Conservation (phyloP, 2,329 filamentous ascomycete species). For the Aureobasidium sp. region DNA sequence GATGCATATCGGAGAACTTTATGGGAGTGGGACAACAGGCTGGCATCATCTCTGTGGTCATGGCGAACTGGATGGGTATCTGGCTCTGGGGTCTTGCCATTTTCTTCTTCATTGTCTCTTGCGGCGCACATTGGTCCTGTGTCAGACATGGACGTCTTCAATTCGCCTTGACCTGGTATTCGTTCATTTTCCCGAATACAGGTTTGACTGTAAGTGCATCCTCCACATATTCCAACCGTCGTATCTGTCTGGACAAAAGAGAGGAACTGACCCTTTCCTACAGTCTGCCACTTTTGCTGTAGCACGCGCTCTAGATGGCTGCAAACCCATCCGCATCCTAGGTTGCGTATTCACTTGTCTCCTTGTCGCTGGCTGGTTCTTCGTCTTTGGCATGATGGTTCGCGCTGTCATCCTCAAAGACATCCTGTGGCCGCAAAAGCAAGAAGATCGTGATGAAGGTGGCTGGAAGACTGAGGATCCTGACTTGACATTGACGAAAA, state of each 20-base stretch:
- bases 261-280: background rate
- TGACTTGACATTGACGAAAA: background rate
- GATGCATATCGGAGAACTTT: slow-evolving; percentile 45
- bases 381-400: slow-evolving; percentile 65
- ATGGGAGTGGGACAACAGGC: slow-evolving; percentile 51
- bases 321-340: slow-evolving; percentile 53
- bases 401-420: slow-evolving; percentile 58
- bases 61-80: slow-evolving; percentile 58
- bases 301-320: slow-evolving; percentile 43
- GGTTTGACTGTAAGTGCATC: slow-evolving; percentile 28
- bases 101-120: slow-evolving; percentile 76
- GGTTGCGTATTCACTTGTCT: slow-evolving; percentile 61
- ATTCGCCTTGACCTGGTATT: slow-evolving; percentile 83
- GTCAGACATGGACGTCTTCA: slow-evolving; percentile 54
- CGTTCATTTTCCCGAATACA: slow-evolving; percentile 75
- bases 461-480: slow-evolving; percentile 38
- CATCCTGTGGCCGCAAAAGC: slow-evolving; percentile 71
- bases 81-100: slow-evolving; percentile 79
- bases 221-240: too few relatives aligned
- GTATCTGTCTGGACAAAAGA: too few relatives aligned
- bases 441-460: slow-evolving; percentile 57
- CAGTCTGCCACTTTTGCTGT: slow-evolving; percentile 64
- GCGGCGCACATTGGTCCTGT: slow-evolving; percentile 68
- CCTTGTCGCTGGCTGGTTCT: slow-evolving; percentile 60
- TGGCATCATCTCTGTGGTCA: slow-evolving; percentile 48